Conservation (phyloP, 2,329 filamentous ascomycete species). For the Xylariaceae sp. region DNA sequence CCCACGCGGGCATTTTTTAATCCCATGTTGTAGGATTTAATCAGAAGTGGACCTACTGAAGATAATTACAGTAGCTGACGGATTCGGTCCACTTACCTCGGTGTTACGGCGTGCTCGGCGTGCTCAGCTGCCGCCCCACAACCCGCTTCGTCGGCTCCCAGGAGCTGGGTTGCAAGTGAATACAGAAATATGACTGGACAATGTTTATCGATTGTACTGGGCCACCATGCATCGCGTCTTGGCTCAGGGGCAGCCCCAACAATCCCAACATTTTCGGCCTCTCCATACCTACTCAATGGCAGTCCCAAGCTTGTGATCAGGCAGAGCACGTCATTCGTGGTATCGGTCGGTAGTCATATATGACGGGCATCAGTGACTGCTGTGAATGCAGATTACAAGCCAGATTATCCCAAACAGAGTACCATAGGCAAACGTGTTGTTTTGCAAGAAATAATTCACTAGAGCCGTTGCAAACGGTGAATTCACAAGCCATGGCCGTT, state of each 20-base stretch:
- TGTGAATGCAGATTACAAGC: background rate
- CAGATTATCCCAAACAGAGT: background rate
- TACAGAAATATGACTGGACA: slow-evolving; percentile 8
- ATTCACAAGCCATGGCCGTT: slow-evolving; percentile 22
- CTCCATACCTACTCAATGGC: background rate
- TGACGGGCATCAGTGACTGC: background rate
- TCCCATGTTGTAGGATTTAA: too few species aligned
- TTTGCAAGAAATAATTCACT: too few species aligned
- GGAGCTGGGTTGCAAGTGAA: background rate
- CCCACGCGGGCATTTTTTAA: too few species aligned
- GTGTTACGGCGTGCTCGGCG: slow-evolving; percentile 16
- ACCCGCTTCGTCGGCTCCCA: background rate
- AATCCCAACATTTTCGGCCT: slow-evolving; percentile 25
- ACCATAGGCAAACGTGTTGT: background rate
- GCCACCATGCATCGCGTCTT: background rate
- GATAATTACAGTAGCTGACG: too few species aligned
- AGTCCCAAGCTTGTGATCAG: slow-evolving; percentile 15
- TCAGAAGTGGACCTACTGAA: too few species aligned
- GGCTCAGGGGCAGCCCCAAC: slow-evolving; percentile 16
- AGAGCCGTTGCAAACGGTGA: background rate
- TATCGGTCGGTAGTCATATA: background rate
- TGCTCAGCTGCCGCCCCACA: too few species aligned
- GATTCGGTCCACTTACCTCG: background rate
- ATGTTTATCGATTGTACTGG: slow-evolving; percentile 23
- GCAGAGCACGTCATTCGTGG: background rate